Percentiles rank a stretch among this genome's conserved stretches.
Conservation (phyloP, 129 eudicot species). For the Flaveria robusta region DNA sequence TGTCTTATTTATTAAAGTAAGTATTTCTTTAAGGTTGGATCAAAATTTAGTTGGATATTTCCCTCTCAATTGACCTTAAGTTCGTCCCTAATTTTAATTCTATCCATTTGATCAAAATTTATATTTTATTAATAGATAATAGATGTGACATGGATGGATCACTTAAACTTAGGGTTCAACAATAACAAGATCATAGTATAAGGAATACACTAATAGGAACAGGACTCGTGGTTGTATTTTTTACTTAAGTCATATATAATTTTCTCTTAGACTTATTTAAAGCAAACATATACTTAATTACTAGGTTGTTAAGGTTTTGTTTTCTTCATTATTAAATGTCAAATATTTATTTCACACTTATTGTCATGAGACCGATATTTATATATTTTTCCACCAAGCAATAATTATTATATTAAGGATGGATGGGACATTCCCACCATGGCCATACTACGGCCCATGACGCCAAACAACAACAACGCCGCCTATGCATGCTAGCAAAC, state of each 20-base stretch:
- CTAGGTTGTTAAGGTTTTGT: neutral
- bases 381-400: neutral
- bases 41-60: neutral
- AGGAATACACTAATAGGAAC: neutral
- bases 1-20: too few species aligned
- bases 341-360: neutral
- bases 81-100: neutral
- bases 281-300: neutral
- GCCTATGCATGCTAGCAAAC: too few species aligned
- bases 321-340: neutral
- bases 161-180: too few species aligned
- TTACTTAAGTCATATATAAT: neutral
- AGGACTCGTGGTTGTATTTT: neutral
- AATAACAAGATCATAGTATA: too few species aligned
- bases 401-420: neutral
- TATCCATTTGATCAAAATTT: too few species aligned
- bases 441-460: too few species aligned
- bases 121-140: neutral
- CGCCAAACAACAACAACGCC: too few species aligned
- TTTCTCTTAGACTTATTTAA: too few species aligned
- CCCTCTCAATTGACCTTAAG: neutral
- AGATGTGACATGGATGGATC: too few species aligned
- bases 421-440: too few species aligned
- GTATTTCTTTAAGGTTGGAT: neutral
- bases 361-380: neutral